These are phyloP conservation scores for Petunia axillaris DNA, from an alignment of 257 asterid genomes.

Conservation along the genomic window DNA sequence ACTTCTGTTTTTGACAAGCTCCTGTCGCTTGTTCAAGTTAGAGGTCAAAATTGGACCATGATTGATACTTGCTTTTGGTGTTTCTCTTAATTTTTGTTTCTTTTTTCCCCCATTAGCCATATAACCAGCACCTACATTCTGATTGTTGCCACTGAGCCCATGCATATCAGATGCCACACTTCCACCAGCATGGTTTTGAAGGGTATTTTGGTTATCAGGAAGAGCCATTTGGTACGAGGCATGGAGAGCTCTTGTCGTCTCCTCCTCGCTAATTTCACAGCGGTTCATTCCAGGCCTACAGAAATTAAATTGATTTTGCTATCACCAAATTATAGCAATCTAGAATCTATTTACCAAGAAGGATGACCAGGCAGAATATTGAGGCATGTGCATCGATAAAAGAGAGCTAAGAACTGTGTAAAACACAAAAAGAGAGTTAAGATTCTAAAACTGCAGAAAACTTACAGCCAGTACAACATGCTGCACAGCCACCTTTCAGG, in stretches of 20 bases:
- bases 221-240: conserved; percentile 50
- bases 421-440: neutral
- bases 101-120: conserved; percentile 45
- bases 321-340: conserved; percentile 17
- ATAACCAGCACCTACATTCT: conserved; percentile 36
- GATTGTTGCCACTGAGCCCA: conserved; percentile 38
- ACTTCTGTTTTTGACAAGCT: conserved; percentile 45
- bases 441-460: conserved; percentile 27
- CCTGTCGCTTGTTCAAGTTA: conserved; percentile 41
- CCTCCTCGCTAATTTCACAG: conserved; percentile 74
- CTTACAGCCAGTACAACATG: conserved; percentile 97
- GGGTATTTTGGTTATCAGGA: conserved; percentile 48
- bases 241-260: conserved; percentile 65
- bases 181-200: conserved; percentile 48
- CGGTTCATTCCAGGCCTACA: conserved; percentile 89
- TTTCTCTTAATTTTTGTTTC: conserved; percentile 58
- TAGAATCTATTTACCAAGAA: neutral
- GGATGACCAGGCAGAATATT: neutral
- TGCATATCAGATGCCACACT: conserved; percentile 34
- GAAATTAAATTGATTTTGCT: conserved; percentile 24
- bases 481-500: conserved; percentile 85
- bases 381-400: neutral
- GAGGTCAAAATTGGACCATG: conserved; percentile 33
- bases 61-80: conserved; percentile 36
- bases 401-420: conserved; percentile 2